Evolutionary conservation across 1,284 basidiomycete genomes (phyloP), one percentile per base, ranked within the genome.

Genomic region (Pyrrhoderma noxium): DNA sequence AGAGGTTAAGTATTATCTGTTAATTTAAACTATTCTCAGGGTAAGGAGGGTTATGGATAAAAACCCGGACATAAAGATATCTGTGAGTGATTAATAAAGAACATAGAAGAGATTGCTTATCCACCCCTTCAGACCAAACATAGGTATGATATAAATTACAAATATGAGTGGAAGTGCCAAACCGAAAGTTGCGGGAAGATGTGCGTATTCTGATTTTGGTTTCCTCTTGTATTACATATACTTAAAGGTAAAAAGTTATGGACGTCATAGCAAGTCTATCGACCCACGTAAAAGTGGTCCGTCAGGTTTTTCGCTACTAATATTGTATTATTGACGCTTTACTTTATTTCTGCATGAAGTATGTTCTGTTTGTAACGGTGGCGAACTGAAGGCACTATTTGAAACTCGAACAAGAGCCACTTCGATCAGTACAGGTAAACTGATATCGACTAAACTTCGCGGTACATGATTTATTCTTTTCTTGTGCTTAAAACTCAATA

Each of bases 191-290:
- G 88, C 59, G 67, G 67, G 22, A 83, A 85, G 60, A 77, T 78
- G 82, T 89, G 63, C 56, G 76, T 51, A 19, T 35, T 11, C 8
- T 35, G 3, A n/a, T 8, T n/a, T 2, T 11, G 2, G n/a, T 11
- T 18, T 18, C 11, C 2, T 35, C 23, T 38, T 19, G 23, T 41
- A 8, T 13, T 14, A 8, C 35, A 9, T 38, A 14, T 19, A 43
- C 16, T 22, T 18, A 3, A 41, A 59, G 16, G 57, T 45, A 41
- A 7, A 14, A 22, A 89, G 87, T 44, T 89, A 88, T 61, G 85
- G 86, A 11, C 75, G 88, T 31, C 82, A 85, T 60, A 83, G 77
- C 56, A 88, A 85, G 56, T 89, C 85, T 11, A 89, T 91, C 58
- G 71, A 77, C 16, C 73, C 82, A 7, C 71, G 77, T n/a, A 76